These are phyloP conservation scores for Tuber borchii DNA, from an alignment of 495 filamentous ascomycete species.

Conservation along the genomic window DNA sequence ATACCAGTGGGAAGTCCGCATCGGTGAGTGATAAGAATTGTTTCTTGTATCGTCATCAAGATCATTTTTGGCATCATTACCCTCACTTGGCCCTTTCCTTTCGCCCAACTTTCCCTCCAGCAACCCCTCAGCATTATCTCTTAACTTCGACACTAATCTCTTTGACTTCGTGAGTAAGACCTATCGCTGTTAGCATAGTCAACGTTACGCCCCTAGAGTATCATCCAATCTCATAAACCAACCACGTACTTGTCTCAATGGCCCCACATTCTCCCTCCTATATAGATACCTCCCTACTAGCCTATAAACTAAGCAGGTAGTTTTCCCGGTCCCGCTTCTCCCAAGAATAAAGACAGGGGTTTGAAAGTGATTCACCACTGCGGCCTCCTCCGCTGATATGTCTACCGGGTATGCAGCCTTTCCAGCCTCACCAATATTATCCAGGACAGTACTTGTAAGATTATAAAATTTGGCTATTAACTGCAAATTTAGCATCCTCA, in stretches of 20 bases:
- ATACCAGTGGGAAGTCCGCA: no score
- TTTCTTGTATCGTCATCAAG: no score
- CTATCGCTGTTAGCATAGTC: slow-evolving; percentile 17
- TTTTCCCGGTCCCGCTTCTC: no score
- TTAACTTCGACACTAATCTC: slow-evolving; percentile 43
- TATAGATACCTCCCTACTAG: slow-evolving; percentile 9
- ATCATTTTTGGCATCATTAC: no score
- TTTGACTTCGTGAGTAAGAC: slow-evolving; percentile 46
- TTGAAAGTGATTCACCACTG: no score
- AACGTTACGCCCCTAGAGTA: not conserved
- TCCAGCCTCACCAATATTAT: not conserved
- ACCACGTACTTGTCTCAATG: slow-evolving; percentile 42
- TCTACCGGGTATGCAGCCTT: not conserved
- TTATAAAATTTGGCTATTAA: slow-evolving; percentile 21
- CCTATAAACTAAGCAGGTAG: no score
- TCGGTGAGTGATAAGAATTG: no score
- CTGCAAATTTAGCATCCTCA: not conserved
- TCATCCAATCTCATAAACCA: no score
- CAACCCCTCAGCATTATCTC: slow-evolving; percentile 40
- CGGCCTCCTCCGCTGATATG: no score
- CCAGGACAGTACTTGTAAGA: slow-evolving; percentile 17
- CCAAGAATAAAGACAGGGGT: no score
- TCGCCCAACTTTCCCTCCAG: slow-evolving; percentile 31
- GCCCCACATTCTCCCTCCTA: slow-evolving; percentile 8
- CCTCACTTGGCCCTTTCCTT: not conserved